Base-by-base conservation (phyloP, 2,329 filamentous ascomycete species). In the Clonostachys byssicola region DNA sequence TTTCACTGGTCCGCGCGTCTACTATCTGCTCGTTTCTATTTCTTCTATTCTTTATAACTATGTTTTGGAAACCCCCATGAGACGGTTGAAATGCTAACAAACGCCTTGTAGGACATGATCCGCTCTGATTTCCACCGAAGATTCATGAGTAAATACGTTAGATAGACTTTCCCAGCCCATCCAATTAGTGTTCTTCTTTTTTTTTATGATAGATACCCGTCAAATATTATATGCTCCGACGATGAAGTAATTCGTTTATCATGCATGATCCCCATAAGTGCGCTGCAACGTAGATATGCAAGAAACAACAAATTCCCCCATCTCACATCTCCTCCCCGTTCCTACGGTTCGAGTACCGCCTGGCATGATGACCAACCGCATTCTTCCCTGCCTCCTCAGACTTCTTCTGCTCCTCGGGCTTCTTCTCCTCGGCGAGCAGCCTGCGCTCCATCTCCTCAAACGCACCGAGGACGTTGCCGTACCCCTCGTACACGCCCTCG, bases 101-200 rank as follows among this genome's bases (percentile, higher is more conserved):
- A 17, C 17, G 20, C 18, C 8, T 42, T 18, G 40, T 51, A 89
- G 85, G 88, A 97, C 68, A 76, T 96, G 60, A 72, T 97, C 53
- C 85, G 92, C 52, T 96, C 91, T 33, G 94, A 99, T 68, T 99
- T 99, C 67, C 94, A 99, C 74, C 94, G 92, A 71, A 85, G 91
- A 53, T 99, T 99, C 67, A 99, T 99, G 94, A 75, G 68, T 67
- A 83, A 82, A 60, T 83, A 83, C 54, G 79, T 83, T 52, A 70
- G 78, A 64, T 83, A 34, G 23, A 10, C 23, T 30, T 30, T 30
- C 23, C 23, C 23, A 10, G 23, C 23, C 23, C 23, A 30, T 30
- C 6, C 9, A 4, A 30, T 30, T 30, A 30, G 23, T 30, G 23
- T 30, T 30, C 23, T 30, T 30, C 23, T 30, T 30, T 30, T 30